phyloP scores from a whole-genome alignment of 306 rosid genomes.

The Corylus americana region DNA sequence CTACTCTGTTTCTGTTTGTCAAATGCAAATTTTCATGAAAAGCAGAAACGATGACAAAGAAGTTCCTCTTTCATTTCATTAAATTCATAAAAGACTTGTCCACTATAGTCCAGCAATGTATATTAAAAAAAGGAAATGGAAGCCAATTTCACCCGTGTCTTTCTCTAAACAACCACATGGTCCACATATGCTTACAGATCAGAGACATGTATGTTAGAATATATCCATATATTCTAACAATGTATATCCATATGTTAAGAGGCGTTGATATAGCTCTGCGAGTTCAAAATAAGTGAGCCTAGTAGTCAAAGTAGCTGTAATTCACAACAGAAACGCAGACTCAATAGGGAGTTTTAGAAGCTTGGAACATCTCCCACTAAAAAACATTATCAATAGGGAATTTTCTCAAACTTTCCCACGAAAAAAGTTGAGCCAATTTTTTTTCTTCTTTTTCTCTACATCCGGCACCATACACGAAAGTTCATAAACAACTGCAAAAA shows the following conservation, averaged over 20 bases:
- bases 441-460: background rate
- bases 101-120: background rate
- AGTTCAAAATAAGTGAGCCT: background rate
- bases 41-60: background rate
- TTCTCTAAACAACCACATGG: background rate
- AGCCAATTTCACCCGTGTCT: background rate
- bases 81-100: background rate
- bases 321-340: background rate
- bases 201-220: background rate
- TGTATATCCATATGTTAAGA: background rate
- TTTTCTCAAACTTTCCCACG: slow-evolving; percentile 17
- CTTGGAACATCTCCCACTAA: slow-evolving; percentile 14
- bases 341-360: slow-evolving; percentile 5
- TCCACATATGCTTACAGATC: background rate
- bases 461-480: slow-evolving; percentile 23
- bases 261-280: background rate
- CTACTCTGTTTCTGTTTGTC: background rate
- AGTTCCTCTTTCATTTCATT: background rate
- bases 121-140: background rate
- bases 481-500: slow-evolving; percentile 24
- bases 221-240: no score
- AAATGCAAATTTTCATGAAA: background rate
- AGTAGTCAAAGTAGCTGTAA: background rate
- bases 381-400: slow-evolving; percentile 8
- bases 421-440: background rate